Evolutionary conservation across 257 asterid genomes (phyloP).

Genomic region (Scutellaria galericulata): DNA sequence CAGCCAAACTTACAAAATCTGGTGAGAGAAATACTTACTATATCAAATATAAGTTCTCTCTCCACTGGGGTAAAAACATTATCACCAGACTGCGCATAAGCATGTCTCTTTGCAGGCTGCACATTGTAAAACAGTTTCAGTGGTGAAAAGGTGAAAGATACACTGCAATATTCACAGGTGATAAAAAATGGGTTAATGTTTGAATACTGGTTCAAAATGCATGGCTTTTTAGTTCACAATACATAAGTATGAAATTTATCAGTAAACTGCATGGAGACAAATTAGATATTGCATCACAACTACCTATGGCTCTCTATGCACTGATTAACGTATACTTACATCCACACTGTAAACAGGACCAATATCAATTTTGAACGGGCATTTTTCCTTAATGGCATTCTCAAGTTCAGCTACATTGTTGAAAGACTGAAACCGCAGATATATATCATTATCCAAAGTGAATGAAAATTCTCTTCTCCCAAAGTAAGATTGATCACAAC

Average conservation of each 20-base stretch:
- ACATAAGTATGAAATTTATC: neutral
- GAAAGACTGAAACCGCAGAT: conserved; percentile 82
- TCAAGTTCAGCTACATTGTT: conserved; percentile 60
- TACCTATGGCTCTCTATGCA: conserved; percentile 7
- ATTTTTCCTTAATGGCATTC: conserved; percentile 73
- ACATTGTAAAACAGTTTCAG: conserved; percentile 26
- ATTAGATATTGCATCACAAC: conserved; percentile 4
- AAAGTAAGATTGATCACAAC: conserved; percentile 87
- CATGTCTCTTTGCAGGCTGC: conserved; percentile 92
- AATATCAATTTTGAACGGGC: conserved; percentile 86
- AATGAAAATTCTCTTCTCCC: conserved; percentile 91
- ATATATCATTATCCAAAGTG: conserved; percentile 80
- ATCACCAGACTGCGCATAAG: conserved; percentile 85
- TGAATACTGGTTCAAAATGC: conserved; percentile 4
- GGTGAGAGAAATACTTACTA: conserved; percentile 56
- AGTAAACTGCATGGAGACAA: neutral
- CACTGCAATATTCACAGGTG: conserved; percentile 10
- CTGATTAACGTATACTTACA: conserved; percentile 53
- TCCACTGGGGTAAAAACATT: conserved; percentile 77
- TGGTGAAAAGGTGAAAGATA: conserved; percentile 20
- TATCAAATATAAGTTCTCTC: conserved; percentile 88
- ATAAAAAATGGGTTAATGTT: neutral
- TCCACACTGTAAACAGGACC: conserved; percentile 93
- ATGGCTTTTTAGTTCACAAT: conserved; percentile 12
- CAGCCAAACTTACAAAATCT: neutral